Base-by-base conservation (phyloP, 352 stramenopile genomes). In the Albugo laibachii region DNA sequence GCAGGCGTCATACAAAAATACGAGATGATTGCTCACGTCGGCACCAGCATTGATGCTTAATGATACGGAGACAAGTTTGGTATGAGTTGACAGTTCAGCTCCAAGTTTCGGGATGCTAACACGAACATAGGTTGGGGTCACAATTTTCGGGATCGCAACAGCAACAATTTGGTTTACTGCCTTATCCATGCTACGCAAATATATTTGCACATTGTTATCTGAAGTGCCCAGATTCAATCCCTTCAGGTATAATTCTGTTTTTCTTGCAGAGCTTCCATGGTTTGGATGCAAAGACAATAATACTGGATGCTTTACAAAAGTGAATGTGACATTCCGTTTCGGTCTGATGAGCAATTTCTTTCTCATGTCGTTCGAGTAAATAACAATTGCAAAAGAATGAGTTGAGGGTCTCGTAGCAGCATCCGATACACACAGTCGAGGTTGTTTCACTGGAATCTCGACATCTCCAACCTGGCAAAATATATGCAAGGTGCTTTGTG, bases 121-220 rank as follows among this genome's bases (percentile, higher is more conserved):
- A 10, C 36, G 54, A 13, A 57, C 11, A 27, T 56, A 38, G 0
- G 45, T 53, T 12, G 47, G 34, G 0, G 63, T 63, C 11, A 65
- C 50, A 14, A 58, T 45, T n/a, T 48, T 44, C 14, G 56, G 43
- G 21, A n/a, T 14, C 2, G 50, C 27, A 18, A 49, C 52, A 2
- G 13, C 38, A 8, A 54, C 57, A 13, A 55, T 36, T 2, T 46
- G 39, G 59, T 58, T 2, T 50, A 36, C 2, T 55, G 38, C 27
- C 37, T 62, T 11, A 73, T 63, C 14, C 49, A 56, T 2, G 47
- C 56, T 2, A 59, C 63, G 19, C 34, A 51, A 24, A 69, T 43
- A 3, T 52, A 61, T 31, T 8, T 10, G 24, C 24, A 31, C 24
- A 8, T 19, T 43, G 8, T 43, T 8, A 43, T 43, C 3, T 43